Conservation (phyloP, 257 asterid genomes). For the Agastache rugosa region DNA sequence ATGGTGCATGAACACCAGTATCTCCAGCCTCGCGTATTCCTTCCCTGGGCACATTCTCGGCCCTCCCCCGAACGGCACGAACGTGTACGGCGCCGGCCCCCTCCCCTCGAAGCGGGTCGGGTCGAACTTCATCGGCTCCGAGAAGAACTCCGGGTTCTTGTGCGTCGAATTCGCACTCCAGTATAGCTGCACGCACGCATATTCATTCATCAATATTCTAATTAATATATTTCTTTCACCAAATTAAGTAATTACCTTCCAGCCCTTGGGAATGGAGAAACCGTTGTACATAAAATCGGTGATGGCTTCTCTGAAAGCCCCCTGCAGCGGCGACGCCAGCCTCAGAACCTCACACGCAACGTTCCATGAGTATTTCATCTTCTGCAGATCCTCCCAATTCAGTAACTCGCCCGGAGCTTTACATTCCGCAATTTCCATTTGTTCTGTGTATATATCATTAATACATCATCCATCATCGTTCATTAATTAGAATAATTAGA, state of each 20-base stretch:
- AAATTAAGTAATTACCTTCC: constrained; percentile 65
- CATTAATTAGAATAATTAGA: no score
- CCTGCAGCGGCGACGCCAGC: constrained; percentile 61
- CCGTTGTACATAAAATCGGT: constrained; percentile 54
- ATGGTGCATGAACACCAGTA: no score
- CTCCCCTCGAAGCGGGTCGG: constrained; percentile 50
- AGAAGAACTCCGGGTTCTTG: constrained; percentile 39
- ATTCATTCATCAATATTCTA: no score
- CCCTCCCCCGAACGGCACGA: no score
- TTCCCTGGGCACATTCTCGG: no score
- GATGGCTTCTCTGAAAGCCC: constrained; percentile 60
- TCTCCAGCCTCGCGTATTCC: no score
- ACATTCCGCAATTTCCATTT: constrained; percentile 51
- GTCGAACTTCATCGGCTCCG: constrained; percentile 42
- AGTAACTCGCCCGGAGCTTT: constrained; percentile 47
- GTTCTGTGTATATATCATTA: constrained; percentile 43
- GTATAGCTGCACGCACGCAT: no score
- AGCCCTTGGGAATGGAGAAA: constrained; percentile 61
- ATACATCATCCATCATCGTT: no score
- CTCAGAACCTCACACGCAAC: constrained; percentile 62
- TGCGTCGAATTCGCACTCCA: constrained; percentile 58
- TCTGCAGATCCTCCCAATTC: constrained; percentile 62
- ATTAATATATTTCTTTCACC: no score
- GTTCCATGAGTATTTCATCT: constrained; percentile 65
- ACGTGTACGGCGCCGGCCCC: no score